Evolutionary conservation across 345 rosid genomes (phyloP).

Genomic region (Eucalyptus brandiana): DNA sequence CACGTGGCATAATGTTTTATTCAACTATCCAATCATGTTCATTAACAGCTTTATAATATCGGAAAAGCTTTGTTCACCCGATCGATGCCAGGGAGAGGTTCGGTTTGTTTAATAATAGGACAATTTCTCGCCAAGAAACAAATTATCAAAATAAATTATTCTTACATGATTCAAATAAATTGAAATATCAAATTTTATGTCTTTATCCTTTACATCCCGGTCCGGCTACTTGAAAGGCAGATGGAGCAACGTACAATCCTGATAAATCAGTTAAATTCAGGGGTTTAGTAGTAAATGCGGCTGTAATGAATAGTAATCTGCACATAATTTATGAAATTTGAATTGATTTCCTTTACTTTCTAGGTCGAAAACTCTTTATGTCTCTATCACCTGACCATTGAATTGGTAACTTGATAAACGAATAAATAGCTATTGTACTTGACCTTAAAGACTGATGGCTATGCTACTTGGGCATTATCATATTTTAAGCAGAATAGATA

Average conservation of each 20-base stretch:
- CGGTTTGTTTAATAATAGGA: background rate
- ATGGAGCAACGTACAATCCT: background rate
- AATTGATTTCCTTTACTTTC: background rate
- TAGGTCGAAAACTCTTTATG: background rate
- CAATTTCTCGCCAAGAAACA: background rate
- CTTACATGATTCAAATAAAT: background rate
- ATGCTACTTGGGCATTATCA: background rate
- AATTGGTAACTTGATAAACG: too few species aligned
- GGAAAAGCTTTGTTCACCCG: background rate
- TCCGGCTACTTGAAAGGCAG: background rate
- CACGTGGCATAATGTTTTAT: background rate
- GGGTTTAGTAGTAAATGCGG: background rate
- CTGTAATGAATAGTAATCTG: background rate
- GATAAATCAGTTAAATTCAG: background rate
- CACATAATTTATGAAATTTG: background rate
- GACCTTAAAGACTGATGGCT: background rate
- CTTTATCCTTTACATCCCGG: background rate
- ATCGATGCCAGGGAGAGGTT: background rate
- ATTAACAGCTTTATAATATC: background rate
- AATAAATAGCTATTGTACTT: background rate
- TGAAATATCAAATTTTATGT: background rate
- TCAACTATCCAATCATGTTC: background rate
- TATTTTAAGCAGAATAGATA: background rate
- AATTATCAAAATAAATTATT: background rate
- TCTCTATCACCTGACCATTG: too few species aligned